Evolutionary conservation across 164 flowering plant genomes (phyloP).

Genomic region (Pachysandra terminalis): DNA sequence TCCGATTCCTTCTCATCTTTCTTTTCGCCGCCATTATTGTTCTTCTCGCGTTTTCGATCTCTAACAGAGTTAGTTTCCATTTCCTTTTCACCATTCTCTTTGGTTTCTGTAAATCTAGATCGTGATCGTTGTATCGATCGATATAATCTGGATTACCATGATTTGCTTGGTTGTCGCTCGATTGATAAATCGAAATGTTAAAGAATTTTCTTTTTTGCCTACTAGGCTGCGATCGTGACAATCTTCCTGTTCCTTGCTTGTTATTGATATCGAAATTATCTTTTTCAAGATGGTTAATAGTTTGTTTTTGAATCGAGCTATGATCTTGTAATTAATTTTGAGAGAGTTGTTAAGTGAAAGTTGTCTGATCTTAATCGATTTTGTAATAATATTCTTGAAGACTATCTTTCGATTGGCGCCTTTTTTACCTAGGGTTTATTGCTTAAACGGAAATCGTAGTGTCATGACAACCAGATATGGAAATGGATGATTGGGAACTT

Average conservation of each 20-base stretch:
- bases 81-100: background rate
- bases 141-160: too few species aligned
- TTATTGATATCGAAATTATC: background rate
- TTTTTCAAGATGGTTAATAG: background rate
- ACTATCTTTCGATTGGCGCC: background rate
- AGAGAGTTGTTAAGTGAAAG: background rate
- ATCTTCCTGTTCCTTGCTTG: too few species aligned
- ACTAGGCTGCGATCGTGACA: too few species aligned
- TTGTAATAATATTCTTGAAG: background rate
- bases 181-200: too few species aligned
- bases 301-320: background rate
- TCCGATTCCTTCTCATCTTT: conserved; percentile 38
- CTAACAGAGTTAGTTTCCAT: conserved; percentile 24
- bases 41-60: conserved; percentile 28
- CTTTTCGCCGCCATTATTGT: conserved; percentile 32
- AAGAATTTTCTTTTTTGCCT: too few species aligned
- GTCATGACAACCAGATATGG: too few species aligned
- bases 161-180: too few species aligned
- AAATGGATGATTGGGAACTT: too few species aligned
- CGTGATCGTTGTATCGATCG: too few species aligned
- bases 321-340: background rate
- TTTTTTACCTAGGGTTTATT: background rate
- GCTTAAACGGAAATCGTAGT: too few species aligned
- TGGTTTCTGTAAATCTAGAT: too few species aligned
- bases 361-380: background rate